Percentiles rank a stretch among this genome's conserved stretches.
Conservation (phyloP, 495 filamentous ascomycete species). For the Daldinia concentrica region DNA sequence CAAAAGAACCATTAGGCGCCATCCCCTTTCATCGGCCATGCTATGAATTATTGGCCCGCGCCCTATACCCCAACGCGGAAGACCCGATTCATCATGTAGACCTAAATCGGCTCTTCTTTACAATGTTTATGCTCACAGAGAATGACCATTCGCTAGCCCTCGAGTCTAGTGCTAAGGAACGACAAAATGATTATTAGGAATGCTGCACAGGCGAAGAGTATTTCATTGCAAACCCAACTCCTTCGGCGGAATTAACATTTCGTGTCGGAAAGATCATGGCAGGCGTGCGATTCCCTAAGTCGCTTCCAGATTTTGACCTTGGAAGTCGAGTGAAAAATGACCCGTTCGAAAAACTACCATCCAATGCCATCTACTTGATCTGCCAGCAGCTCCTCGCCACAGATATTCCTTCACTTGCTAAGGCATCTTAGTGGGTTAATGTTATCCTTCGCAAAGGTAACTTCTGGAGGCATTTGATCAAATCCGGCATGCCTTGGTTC, state of each 20-base stretch:
- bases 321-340: constrained; percentile 4
- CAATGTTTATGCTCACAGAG: not conserved
- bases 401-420: not conserved
- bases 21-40: constrained; percentile 24
- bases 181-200: constrained; percentile 4
- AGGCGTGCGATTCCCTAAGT: not conserved
- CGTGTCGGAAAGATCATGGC: constrained; percentile 4
- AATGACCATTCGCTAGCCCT: not conserved
- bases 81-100: not conserved
- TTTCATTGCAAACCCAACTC: constrained; percentile 13
- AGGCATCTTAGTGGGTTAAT: constrained; percentile 9
- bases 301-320: not conserved
- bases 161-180: not conserved
- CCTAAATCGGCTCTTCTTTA: not conserved
- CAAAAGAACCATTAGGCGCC: not conserved
- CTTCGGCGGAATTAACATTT: constrained; percentile 3
- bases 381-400: not conserved
- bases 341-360: constrained; percentile 3
- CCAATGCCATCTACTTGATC: not conserved
- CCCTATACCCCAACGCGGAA: not conserved
- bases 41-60: constrained; percentile 8
- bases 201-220: constrained; percentile 7
- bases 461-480: constrained; percentile 12
- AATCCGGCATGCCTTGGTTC: constrained; percentile 18
- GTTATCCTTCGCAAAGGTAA: not conserved